Evolutionary conservation across 306 rosid genomes (phyloP).

Genomic region (Adenanthera pavonina): DNA sequence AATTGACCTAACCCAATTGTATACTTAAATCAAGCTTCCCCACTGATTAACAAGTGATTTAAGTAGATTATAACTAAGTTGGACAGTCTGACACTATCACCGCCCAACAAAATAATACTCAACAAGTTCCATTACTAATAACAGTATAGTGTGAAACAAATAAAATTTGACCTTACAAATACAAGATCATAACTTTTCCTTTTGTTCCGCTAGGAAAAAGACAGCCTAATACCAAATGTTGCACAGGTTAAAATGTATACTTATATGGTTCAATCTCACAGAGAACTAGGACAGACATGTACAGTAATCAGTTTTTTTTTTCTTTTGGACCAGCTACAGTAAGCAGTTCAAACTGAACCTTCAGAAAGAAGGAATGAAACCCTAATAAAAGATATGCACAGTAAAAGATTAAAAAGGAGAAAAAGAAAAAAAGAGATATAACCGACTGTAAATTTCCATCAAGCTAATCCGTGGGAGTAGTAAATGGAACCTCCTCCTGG

Average conservation of each 20-base stretch:
- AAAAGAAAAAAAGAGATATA: neutral
- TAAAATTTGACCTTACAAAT: neutral
- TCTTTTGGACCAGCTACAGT: too few relatives aligned
- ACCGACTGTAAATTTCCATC: constrained; percentile 36
- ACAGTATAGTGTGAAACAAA: neutral
- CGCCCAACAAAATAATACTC: neutral
- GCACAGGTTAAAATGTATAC: constrained; percentile 39
- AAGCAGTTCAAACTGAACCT: constrained; percentile 43
- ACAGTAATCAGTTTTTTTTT: too few relatives aligned
- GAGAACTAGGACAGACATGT: neutral
- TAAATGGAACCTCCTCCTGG: neutral
- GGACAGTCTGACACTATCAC: neutral
- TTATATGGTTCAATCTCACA: constrained; percentile 28
- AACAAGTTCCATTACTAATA: neutral
- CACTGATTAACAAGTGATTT: too few relatives aligned
- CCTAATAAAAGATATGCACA: constrained; percentile 37
- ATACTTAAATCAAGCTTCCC: neutral
- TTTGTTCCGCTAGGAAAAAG: constrained; percentile 44
- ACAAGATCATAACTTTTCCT: neutral
- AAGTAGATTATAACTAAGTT: too few relatives aligned
- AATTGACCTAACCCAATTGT: neutral
- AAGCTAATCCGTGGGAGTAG: neutral
- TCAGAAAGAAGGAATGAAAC: constrained; percentile 42
- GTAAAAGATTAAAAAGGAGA: neutral
- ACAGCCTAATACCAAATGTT: constrained; percentile 33